Evolutionary conservation across 1,284 basidiomycete species (phyloP).

Genomic region (Amylostereum areolatum): DNA sequence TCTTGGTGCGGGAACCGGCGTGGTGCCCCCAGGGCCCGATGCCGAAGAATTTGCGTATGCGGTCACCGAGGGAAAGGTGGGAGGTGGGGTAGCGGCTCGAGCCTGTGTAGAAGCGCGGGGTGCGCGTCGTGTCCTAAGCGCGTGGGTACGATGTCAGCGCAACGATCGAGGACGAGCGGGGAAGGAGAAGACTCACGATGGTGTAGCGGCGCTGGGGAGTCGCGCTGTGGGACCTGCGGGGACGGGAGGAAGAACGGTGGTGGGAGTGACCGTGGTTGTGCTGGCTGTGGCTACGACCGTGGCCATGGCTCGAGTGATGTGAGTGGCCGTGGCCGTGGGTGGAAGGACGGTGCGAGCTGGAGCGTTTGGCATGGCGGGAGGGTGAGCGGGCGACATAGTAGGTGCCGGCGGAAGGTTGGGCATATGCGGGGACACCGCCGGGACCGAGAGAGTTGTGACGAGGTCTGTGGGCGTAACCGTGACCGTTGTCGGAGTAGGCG

Average conservation of each 20-base stretch:
- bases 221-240: background rate
- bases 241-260: background rate
- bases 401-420: background rate
- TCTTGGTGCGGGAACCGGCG: background rate
- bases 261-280: background rate
- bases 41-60: background rate
- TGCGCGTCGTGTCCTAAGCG: too few relatives aligned
- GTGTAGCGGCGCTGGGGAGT: background rate
- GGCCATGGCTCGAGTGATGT: background rate
- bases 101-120: background rate
- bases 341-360: background rate
- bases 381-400: background rate
- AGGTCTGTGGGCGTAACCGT: background rate
- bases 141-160: background rate
- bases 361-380: background rate
- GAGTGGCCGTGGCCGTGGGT: background rate
- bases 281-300: background rate
- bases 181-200: background rate
- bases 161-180: background rate
- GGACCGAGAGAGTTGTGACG: background rate
- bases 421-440: background rate
- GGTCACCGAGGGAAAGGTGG: background rate
- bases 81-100: background rate
- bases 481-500: background rate
- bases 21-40: background rate